Evolutionary conservation across 2,329 filamentous ascomycete species (phyloP).

Genomic region (Sporothrix humicola): DNA sequence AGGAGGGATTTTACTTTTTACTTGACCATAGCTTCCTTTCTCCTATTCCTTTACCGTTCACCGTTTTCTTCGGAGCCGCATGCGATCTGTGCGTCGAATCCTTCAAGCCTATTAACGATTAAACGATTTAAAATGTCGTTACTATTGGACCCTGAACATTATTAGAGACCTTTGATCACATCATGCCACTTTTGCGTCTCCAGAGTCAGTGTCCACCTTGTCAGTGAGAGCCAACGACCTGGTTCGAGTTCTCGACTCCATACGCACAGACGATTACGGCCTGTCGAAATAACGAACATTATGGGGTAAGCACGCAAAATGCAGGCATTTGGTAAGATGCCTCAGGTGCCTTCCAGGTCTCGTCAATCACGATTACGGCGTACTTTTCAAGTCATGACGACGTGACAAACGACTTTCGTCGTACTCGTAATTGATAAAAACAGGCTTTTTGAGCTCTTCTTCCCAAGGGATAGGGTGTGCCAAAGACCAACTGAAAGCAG

Average conservation of each 20-base stretch:
- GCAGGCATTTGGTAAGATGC: too few relatives aligned
- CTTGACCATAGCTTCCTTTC: neutral
- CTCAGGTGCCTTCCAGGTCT: too few relatives aligned
- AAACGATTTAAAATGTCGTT: neutral
- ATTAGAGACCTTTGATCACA: neutral
- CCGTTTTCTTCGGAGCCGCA: neutral
- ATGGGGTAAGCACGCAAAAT: constrained; percentile 4
- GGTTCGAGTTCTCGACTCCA: neutral
- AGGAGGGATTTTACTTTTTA: neutral
- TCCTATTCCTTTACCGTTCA: neutral
- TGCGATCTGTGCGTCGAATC: constrained; percentile 13
- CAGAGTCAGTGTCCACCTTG: neutral
- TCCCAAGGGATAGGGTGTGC: neutral
- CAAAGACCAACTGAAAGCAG: constrained; percentile 1
- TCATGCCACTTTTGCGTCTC: constrained; percentile 11
- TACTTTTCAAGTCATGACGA: constrained; percentile 18
- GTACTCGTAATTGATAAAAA: neutral
- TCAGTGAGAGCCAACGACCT: too few relatives aligned
- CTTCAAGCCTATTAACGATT: neutral
- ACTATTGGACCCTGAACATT: neutral
- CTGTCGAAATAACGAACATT: neutral
- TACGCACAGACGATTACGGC: constrained; percentile 1
- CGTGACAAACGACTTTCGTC: neutral
- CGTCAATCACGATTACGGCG: neutral
- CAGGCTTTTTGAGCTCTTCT: neutral